These are phyloP conservation scores for Marasmius tenuissimus DNA, from an alignment of 1,284 basidiomycete species.

Conservation along the genomic window DNA sequence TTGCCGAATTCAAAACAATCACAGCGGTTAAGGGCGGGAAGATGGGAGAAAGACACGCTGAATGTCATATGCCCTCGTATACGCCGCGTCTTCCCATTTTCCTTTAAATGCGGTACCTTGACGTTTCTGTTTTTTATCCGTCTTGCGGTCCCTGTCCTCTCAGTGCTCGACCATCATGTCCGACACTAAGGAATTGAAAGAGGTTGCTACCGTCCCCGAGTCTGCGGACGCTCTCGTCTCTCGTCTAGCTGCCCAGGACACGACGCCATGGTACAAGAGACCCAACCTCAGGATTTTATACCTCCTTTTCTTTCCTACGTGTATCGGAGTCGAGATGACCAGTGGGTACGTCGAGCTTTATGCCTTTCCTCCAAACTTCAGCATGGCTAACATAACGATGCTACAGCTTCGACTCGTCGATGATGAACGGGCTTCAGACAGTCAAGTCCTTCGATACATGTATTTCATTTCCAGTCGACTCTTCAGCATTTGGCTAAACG, in stretches of 20 bases:
- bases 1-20: no score
- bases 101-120: no score
- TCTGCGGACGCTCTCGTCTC: slow-evolving; percentile 39
- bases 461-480: slow-evolving; percentile 18
- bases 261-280: slow-evolving; percentile 55
- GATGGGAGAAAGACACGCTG: no score
- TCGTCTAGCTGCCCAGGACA: slow-evolving; percentile 45
- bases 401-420: slow-evolving; percentile 53
- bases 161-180: not conserved
- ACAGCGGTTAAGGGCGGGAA: no score
- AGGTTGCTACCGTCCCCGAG: not conserved
- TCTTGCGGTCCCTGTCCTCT: no score
- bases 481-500: not conserved
- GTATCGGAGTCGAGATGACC: slow-evolving; percentile 63
- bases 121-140: no score
- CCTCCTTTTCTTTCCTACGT: slow-evolving; percentile 54
- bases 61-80: no score
- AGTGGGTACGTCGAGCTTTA: slow-evolving; percentile 42
- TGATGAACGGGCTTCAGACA: slow-evolving; percentile 55
- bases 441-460: slow-evolving; percentile 47
- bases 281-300: slow-evolving; percentile 50
- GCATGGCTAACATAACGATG: not conserved
- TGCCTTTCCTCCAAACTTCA: not conserved
- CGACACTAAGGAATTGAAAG: not conserved
- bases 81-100: no score